These are phyloP conservation scores for Naganishia liquefaciens DNA, from an alignment of 1,284 basidiomycete genomes.

Conservation along the genomic window DNA sequence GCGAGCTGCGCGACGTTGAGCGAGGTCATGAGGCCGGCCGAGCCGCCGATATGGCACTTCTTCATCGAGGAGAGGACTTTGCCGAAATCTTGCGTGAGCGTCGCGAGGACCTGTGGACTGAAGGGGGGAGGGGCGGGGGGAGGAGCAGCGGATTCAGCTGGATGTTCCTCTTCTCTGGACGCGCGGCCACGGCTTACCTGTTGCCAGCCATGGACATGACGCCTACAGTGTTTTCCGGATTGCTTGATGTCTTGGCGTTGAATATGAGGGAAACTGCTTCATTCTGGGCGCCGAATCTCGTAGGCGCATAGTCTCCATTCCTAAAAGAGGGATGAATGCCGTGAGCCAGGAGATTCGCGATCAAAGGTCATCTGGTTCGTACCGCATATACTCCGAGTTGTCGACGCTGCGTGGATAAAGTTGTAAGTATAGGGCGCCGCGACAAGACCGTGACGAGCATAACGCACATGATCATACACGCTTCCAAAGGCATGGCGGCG, in stretches of 20 bases:
- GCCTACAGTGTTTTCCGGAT: slow-evolving; percentile 96
- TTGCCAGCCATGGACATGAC: slow-evolving; percentile 98
- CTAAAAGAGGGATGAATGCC: slow-evolving; percentile 39
- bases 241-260: slow-evolving; percentile 88
- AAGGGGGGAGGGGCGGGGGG: not conserved
- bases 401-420: slow-evolving; percentile 67
- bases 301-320: slow-evolving; percentile 91
- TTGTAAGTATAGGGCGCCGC: not conserved
- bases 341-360: not conserved
- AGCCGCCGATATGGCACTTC: slow-evolving; percentile 71
- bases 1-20: slow-evolving; percentile 93
- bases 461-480: slow-evolving; percentile 73
- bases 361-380: slow-evolving; percentile 22
- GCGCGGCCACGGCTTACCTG: slow-evolving; percentile 62
- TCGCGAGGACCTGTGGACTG: slow-evolving; percentile 92
- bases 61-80: slow-evolving; percentile 83
- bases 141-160: not conserved
- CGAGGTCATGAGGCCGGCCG: slow-evolving; percentile 80
- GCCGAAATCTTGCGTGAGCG: slow-evolving; percentile 91
- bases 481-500: slow-evolving; percentile 82
- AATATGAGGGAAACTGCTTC: slow-evolving; percentile 92
- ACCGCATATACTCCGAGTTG: slow-evolving; percentile 90
- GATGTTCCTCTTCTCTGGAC: not conserved
- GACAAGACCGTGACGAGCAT: slow-evolving; percentile 5
- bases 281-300: slow-evolving; percentile 82